Conservation (phyloP, 768 basidiomycete genomes). For the Sarcodon aspratus region DNA sequence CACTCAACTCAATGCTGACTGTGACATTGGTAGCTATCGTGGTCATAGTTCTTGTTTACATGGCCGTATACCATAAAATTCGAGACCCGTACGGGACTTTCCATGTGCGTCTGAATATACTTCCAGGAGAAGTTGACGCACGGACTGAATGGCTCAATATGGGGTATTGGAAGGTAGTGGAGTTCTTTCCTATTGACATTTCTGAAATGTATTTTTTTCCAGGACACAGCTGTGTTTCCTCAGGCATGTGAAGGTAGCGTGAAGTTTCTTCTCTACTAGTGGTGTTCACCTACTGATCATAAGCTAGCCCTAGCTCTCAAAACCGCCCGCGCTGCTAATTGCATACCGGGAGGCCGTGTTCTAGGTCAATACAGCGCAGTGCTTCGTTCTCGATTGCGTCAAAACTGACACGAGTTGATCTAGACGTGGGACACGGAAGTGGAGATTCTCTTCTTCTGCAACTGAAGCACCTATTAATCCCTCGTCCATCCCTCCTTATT, state of each 20-base stretch:
- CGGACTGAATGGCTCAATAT: too few relatives aligned
- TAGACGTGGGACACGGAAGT: conserved; percentile 60
- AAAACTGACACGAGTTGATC: not conserved
- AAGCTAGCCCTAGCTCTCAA: conserved; percentile 40
- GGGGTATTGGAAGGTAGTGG: too few relatives aligned
- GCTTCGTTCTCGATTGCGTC: not conserved
- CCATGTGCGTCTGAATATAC: conserved; percentile 40
- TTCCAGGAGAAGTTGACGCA: conserved; percentile 22
- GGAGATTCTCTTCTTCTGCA: conserved; percentile 56
- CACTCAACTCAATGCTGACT: too few relatives aligned
- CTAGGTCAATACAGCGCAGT: conserved; percentile 29
- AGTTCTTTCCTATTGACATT: conserved; percentile 11
- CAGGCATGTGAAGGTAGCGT: conserved; percentile 45
- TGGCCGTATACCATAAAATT: too few relatives aligned
- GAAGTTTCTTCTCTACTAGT: not conserved
- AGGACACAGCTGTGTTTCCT: conserved; percentile 42
- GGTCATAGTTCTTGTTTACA: too few relatives aligned
- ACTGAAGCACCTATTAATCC: conserved; percentile 31
- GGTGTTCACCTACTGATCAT: conserved; percentile 3
- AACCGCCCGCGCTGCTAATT: conserved; percentile 30
- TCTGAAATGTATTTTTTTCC: not conserved
- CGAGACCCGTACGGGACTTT: conserved; percentile 48
- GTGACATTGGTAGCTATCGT: too few relatives aligned
- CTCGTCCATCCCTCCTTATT: conserved; percentile 33
- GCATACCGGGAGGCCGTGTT: conserved; percentile 31